Conservation (phyloP, 2,329 filamentous ascomycete species). For the Periconia sp. region DNA sequence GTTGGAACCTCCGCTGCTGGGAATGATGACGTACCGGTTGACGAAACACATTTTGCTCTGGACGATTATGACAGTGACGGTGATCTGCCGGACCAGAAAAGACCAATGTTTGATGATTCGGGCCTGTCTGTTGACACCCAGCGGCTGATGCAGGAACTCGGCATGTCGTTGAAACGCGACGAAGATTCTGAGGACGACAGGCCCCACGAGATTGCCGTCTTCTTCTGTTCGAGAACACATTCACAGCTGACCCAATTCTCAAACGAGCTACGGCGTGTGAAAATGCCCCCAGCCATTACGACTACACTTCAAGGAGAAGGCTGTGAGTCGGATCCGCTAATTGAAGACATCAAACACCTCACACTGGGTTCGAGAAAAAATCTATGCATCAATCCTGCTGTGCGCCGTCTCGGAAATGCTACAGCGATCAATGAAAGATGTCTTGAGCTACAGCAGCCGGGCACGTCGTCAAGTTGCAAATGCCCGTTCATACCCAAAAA, state of each 20-base stretch:
- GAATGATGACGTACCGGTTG: conserved; percentile 9
- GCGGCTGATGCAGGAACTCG: conserved; percentile 67
- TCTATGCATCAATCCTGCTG: conserved; percentile 84
- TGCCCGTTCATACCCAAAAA: conserved; percentile 80
- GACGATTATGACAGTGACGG: conserved; percentile 72
- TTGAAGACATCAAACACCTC: conserved; percentile 74
- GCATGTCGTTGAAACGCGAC: conserved; percentile 31
- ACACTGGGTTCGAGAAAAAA: conserved; percentile 85
- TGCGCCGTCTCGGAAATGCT: conserved; percentile 67
- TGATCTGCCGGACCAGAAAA: conserved; percentile 43
- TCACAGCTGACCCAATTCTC: conserved; percentile 90
- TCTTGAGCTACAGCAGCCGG: conserved; percentile 80
- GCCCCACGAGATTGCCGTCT: conserved; percentile 76
- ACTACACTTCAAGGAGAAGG: conserved; percentile 17
- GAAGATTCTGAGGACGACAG: conserved; percentile 53
- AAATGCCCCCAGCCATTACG: conserved; percentile 69
- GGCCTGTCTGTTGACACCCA: conserved; percentile 74
- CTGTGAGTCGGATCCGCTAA: conserved; percentile 30
- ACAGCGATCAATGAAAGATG: conserved; percentile 93
- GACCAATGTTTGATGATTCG: conserved; percentile 29
- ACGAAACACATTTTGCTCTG: conserved; percentile 73
- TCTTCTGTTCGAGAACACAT: conserved; percentile 90
- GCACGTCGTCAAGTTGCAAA: conserved; percentile 61
- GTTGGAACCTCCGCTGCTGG: conserved; percentile 7
- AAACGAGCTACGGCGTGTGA: conserved; percentile 76